Evolutionary conservation across 2,329 filamentous ascomycete species (phyloP), one percentile per base, ranked within the genome.

Genomic region (Cladophialophora chaetospira): DNA sequence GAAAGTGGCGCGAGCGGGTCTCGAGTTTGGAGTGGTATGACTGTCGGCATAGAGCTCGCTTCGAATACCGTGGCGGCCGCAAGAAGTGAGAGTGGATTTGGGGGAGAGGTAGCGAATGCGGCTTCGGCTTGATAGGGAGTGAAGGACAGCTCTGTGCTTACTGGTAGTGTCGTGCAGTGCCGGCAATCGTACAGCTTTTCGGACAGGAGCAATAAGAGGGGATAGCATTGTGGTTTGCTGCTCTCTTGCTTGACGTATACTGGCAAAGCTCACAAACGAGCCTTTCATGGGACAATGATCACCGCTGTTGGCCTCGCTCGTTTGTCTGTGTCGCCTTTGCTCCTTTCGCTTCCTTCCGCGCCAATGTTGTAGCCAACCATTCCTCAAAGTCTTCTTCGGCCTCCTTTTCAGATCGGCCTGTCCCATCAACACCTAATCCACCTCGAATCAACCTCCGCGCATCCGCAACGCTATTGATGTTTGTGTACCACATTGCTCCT

Each of bases 401-500:
- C 62, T 80, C 74, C 52, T 73, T 70, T 67, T 79, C 77, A 40
- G 66, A 67, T 55, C 67, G 68, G 53, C 80, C 80, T 61, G 81
- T 82, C 61, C 82, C 83, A 53, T 82, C 78, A 61, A 91, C 78
- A 25, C 77, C 77, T 66, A 80, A 84, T 63, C 69, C 82, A 73
- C 63, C 81, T 75, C 75, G 88, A 82, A 55, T 82, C 79, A 67
- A 81, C 78, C 60, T 70, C 67, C 82, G 76, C 69, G 91, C 73
- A 67, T 92, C 88, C 3, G 84, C 82, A 36, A 91, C 51, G 43
- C 78, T 80, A 68, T 85, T 85, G 31, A 97, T 82, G 70, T 97
- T 88, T 58, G 94, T 83, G 0, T 84, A 86, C 80, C 88, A 96
- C 60, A 89, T 78, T 9, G 86, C 72, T 0, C 88, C 91, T 3